phyloP scores from a whole-genome alignment of 805 yeast genomes.

The Metschnikowia baotianmanensis region DNA sequence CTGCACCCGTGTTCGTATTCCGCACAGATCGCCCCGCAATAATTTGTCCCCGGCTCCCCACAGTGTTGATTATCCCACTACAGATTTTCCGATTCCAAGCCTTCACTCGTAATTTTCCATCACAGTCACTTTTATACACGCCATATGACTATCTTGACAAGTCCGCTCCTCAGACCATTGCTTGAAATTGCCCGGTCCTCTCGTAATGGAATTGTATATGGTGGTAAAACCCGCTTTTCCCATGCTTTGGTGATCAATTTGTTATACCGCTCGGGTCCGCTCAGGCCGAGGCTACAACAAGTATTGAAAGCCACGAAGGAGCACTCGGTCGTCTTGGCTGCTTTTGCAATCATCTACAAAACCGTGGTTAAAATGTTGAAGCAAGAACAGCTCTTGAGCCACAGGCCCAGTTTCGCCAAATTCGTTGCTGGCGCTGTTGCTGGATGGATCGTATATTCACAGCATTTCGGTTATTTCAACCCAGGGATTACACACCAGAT shows the following conservation, averaged over 20 bases:
- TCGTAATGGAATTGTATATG: slow-evolving; percentile 54
- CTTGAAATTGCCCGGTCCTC: slow-evolving; percentile 38
- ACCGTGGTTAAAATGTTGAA: slow-evolving; percentile 29
- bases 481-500: slow-evolving; percentile 66
- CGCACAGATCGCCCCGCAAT: not conserved
- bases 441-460: slow-evolving; percentile 44
- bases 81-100: not conserved
- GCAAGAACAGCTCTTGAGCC: slow-evolving; percentile 34
- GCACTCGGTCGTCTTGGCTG: slow-evolving; percentile 56
- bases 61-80: not conserved
- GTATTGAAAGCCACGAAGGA: slow-evolving; percentile 51
- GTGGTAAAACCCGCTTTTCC: slow-evolving; percentile 59
- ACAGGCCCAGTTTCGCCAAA: slow-evolving; percentile 29
- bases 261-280: slow-evolving; percentile 52
- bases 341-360: slow-evolving; percentile 55
- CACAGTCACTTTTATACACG: not conserved
- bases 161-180: slow-evolving; percentile 29
- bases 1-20: too few species aligned
- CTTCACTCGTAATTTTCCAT: not conserved
- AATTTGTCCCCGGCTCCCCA: not conserved
- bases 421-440: slow-evolving; percentile 41
- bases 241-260: slow-evolving; percentile 63
- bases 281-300: slow-evolving; percentile 42
- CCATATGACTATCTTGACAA: slow-evolving; percentile 19
- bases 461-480: slow-evolving; percentile 42